A percentile compares a stretch with the other conserved stretches of the same genome.
These are phyloP conservation scores for Gynochthodes officinalis DNA, from an alignment of 257 asterid genomes.

Conservation along the genomic window DNA sequence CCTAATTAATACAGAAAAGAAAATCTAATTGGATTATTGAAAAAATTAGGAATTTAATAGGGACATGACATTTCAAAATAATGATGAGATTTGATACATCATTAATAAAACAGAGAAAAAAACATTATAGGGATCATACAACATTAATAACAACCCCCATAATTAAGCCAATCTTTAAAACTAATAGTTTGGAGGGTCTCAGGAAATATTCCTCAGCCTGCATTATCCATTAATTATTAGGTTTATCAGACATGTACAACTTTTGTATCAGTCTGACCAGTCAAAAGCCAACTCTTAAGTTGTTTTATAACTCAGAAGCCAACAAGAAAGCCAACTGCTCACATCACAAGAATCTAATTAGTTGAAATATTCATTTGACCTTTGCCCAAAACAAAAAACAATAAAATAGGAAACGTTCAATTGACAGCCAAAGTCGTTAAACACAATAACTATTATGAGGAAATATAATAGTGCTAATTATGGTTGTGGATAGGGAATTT, in stretches of 20 bases:
- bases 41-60: too few species aligned
- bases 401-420: neutral
- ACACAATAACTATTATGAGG: too few species aligned
- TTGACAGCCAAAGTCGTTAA: neutral
- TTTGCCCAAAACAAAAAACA: neutral
- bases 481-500: too few species aligned
- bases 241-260: neutral
- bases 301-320: constrained; percentile 10
- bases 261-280: neutral
- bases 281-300: constrained; percentile 5
- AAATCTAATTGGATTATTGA: too few species aligned
- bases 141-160: neutral
- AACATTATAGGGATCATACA: too few species aligned
- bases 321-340: constrained; percentile 12
- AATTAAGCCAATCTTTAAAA: neutral
- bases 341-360: neutral
- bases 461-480: too few species aligned
- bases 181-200: too few species aligned
- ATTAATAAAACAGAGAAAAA: too few species aligned
- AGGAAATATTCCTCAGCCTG: neutral
- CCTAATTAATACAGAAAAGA: too few species aligned
- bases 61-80: too few species aligned
- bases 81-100: too few species aligned
- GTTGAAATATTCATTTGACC: neutral
- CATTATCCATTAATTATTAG: neutral